phyloP scores from a whole-genome alignment of 192 early-diverging fungal genomes.

The Linnemannia zychae region DNA sequence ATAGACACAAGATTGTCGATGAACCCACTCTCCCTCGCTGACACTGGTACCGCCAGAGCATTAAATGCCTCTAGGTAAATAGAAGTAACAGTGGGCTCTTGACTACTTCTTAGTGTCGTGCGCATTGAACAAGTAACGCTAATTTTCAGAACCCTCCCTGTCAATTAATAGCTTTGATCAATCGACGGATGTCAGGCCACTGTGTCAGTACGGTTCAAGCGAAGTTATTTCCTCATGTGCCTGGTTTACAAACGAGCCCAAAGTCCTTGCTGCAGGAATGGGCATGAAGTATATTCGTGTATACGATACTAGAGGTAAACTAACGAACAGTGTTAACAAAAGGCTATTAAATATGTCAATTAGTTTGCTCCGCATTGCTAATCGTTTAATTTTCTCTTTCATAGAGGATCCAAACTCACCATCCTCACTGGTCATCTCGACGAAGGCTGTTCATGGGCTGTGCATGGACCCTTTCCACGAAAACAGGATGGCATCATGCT shows the following conservation, averaged over 20 bases:
- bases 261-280: constrained; percentile 79
- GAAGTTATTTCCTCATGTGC: constrained; percentile 77
- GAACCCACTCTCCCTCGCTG: constrained; percentile 49
- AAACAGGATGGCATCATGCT: constrained; percentile 78
- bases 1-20: constrained; percentile 42
- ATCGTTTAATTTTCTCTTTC: not conserved
- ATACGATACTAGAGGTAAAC: constrained; percentile 74
- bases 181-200: constrained; percentile 46
- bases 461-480: constrained; percentile 77
- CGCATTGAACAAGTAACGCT: not conserved
- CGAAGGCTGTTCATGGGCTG: constrained; percentile 79
- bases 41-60: constrained; percentile 42
- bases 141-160: not conserved
- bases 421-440: constrained; percentile 68
- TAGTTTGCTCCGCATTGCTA: not conserved
- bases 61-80: constrained; percentile 44
- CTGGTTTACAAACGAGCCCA: constrained; percentile 73
- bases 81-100: not conserved
- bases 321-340: not conserved
- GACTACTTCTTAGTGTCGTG: not conserved
- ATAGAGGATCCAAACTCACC: constrained; percentile 57
- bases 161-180: constrained; percentile 26
- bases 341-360: not conserved
- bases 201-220: constrained; percentile 72
- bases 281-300: constrained; percentile 75